Evolutionary conservation across 305 asterid genomes (phyloP), one percentile per base, ranked within the genome.

Genomic region (Petunia hybrid): DNA sequence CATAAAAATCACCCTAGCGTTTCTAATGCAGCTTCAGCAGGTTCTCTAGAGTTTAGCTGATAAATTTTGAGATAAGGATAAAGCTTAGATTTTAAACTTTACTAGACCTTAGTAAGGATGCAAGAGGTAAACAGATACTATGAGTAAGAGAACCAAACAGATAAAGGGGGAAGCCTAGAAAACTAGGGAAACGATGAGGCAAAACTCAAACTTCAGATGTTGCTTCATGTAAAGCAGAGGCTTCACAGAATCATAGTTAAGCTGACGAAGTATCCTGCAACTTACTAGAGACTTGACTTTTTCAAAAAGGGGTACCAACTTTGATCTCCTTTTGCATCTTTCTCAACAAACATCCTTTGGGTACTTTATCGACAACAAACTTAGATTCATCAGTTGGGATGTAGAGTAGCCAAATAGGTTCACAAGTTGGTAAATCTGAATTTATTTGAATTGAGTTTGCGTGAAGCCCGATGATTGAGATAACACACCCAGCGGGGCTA

Each of bases 31-130:
- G 63, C 9, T 57, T 57, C 63, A n/a, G 63, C 63, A 3, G 36
- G 36, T n/a, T n/a, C 63, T 57, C 63, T n/a, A 57, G 35, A 16
- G 63, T 67, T 67, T 6, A 67, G 53, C 53, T 67, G 74, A 67
- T 40, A 40, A 41, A 41, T 6, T 1, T 14, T n/a, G 4, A 68
- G 76, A 16, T 8, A 7, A 68, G 2, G 76, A 42, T 16, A 42
- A n/a, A 38, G 42, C 31, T n/a, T 67, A 14, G 38, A 67, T 7
- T 13, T 14, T 16, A 16, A n/a, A 68, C 39, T 31, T 35, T 68
- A 42, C 35, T 67, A 6, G 12, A 67, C 76, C 76, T 42, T 8
- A 10, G 76, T 68, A 42, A 35, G 16, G 16, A 8, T 43, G 76
- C 36, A n/a, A 43, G 55, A 68, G 75, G 38, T 68, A 42, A 39